These are phyloP conservation scores for Gelatoporia subvermispora DNA, from an alignment of 768 basidiomycete genomes.

Conservation along the genomic window DNA sequence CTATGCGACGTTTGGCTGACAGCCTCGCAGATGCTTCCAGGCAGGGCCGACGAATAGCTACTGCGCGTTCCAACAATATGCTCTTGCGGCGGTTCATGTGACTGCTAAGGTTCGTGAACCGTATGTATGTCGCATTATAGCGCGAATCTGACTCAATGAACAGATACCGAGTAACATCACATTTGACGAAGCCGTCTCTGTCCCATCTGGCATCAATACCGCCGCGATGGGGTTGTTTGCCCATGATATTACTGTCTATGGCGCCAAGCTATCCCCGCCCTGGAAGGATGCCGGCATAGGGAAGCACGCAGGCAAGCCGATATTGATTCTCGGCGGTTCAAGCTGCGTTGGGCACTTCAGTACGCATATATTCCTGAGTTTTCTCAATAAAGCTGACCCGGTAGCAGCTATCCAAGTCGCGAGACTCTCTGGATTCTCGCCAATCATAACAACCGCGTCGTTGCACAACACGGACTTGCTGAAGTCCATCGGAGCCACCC, in stretches of 20 bases:
- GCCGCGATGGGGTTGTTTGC: conserved; percentile 11
- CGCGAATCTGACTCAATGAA: conserved; percentile 13
- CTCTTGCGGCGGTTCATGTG: conserved; percentile 19
- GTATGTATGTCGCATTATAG: conserved; percentile 4
- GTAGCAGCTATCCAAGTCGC: conserved; percentile 22
- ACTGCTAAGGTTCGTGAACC: conserved; percentile 15
- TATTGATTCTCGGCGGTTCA: conserved; percentile 25
- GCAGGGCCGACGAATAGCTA: conserved; percentile 1
- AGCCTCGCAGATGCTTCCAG: not conserved
- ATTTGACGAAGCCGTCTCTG: conserved; percentile 35
- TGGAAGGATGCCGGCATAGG: conserved; percentile 21
- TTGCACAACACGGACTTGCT: conserved; percentile 17
- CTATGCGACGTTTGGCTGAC: not conserved
- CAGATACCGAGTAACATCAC: conserved; percentile 32
- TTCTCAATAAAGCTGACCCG: not conserved
- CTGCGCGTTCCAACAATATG: conserved; percentile 22
- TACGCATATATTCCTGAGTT: conserved; percentile 3
- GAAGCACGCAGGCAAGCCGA: conserved; percentile 27
- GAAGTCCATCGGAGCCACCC: conserved; percentile 26
- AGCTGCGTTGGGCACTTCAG: conserved; percentile 26
- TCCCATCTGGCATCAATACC: conserved; percentile 33
- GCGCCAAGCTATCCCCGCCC: conserved; percentile 23
- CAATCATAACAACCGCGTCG: conserved; percentile 27
- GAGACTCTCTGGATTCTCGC: conserved; percentile 26
- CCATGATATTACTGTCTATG: conserved; percentile 2